Conservation (phyloP, 2,329 filamentous ascomycete species). For the Fusarium nanum region DNA sequence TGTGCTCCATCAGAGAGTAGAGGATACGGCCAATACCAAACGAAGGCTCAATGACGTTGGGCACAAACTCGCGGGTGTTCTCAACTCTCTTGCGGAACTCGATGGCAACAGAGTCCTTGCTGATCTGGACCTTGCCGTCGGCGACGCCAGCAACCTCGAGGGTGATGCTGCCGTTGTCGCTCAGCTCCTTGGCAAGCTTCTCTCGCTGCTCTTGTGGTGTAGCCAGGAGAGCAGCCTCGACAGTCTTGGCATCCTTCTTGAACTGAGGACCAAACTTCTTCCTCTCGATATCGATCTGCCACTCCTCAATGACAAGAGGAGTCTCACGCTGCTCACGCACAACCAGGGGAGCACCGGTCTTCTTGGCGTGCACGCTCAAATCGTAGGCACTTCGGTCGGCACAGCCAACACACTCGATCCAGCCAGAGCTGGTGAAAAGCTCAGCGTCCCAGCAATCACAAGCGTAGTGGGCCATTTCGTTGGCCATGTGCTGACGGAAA, state of each 20-base stretch:
- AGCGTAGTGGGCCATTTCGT: conserved; percentile 87
- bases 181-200: conserved; percentile 79
- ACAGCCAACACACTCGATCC: conserved; percentile 98
- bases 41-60: conserved; percentile 96
- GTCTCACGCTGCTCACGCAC: conserved; percentile 85
- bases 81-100: conserved; percentile 86
- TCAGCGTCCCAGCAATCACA: conserved; percentile 98
- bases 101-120: conserved; percentile 83
- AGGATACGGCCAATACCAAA: conserved; percentile 97
- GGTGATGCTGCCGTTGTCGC: conserved; percentile 78
- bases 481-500: conserved; percentile 95
- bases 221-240: conserved; percentile 81
- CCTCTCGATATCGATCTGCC: conserved; percentile 87
- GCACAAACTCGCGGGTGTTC: conserved; percentile 89
- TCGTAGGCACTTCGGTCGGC: conserved; percentile 97
- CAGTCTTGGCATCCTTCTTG: conserved; percentile 91
- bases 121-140: conserved; percentile 81
- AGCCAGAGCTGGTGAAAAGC: conserved; percentile 89
- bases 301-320: conserved; percentile 86
- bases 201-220: conserved; percentile 85
- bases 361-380: conserved; percentile 89
- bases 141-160: conserved; percentile 76
- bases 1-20: conserved; percentile 93
- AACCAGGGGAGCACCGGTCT: conserved; percentile 86
- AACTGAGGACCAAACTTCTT: conserved; percentile 96